Percentiles rank a stretch among this genome's conserved stretches.
These are phyloP conservation scores for Bacidia rubella DNA, from an alignment of 495 filamentous ascomycete genomes.

Conservation along the genomic window DNA sequence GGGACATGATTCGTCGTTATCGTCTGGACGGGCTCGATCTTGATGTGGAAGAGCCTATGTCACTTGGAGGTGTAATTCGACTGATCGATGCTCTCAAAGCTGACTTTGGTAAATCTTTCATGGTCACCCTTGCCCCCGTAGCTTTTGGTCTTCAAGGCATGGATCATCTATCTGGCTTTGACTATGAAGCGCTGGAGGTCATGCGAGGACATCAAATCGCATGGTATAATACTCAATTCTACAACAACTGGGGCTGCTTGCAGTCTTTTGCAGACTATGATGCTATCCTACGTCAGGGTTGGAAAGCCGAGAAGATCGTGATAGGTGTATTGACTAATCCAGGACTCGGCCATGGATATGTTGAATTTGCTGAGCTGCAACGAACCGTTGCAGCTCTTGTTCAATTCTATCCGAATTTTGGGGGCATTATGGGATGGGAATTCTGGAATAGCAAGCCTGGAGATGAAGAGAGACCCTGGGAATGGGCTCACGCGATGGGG, in stretches of 20 bases:
- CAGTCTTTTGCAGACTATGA: constrained; percentile 47
- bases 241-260: constrained; percentile 64
- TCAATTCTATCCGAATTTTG: constrained; percentile 48
- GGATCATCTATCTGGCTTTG: constrained; percentile 60
- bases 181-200: constrained; percentile 52
- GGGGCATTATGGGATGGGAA: constrained; percentile 80
- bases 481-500: constrained; percentile 50
- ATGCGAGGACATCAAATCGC: constrained; percentile 49
- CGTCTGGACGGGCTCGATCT: constrained; percentile 62
- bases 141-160: constrained; percentile 50
- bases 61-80: constrained; percentile 50
- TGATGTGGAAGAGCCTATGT: constrained; percentile 73
- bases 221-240: constrained; percentile 82
- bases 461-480: constrained; percentile 46
- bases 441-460: constrained; percentile 49
- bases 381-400: constrained; percentile 32
- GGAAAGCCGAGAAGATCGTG: constrained; percentile 51
- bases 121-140: constrained; percentile 69
- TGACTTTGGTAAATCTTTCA: constrained; percentile 57
- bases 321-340: constrained; percentile 60
- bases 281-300: constrained; percentile 47
- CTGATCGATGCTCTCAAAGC: constrained; percentile 56
- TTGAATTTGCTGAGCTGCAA: constrained; percentile 34
- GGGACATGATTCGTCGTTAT: constrained; percentile 41
- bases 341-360: constrained; percentile 49